Evolutionary conservation across 176 grass and related monocot genomes (phyloP), one percentile per base, ranked within the genome.

Genomic region (Ensete ventricosum): DNA sequence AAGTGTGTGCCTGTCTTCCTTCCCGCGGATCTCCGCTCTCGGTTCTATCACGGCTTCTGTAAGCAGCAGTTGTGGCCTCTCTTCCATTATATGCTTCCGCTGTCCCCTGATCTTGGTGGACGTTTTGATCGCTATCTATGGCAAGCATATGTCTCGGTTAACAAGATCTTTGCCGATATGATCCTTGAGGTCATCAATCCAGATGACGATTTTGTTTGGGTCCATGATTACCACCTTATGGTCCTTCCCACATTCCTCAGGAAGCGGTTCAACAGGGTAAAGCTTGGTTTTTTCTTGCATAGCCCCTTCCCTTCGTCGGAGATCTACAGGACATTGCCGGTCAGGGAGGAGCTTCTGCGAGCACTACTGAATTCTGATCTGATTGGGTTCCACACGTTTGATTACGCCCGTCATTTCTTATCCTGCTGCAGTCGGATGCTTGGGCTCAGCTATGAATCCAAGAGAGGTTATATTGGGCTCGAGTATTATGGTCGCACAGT

Each of bases 21-120:
- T 1, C 86, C 93, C 0, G 34, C 66, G 8, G 93, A 96, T 20
- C 85, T 97, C 62, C 81, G 49, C 9, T 82, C 87, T 23, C 77
- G 81, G 43, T 97, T 97, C 85, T 97, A 97, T 78, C 89, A 88
- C 21, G 93, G 93, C 16, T 97, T 97, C 84, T 97, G 93, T 79
- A 97, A 97, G 80, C 90, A 97, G 81, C 93, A 97, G 83, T 87
- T 97, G 57, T 97, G 93, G 93, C 93, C 93, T 72, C 83, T 96
- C 80, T 96, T 96, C 83, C 93, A 96, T 83, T 96, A 96, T 87
- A 92, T 96, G 93, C 90, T 96, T 50, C 93, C 93, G 14, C 85
- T 96, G 51, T 96, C 93, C 57, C 87, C 90, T 5, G 93, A 96
- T 62, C 88, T 96, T 48, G 89, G 93, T 1, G 93, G 93, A 25